phyloP scores from a whole-genome alignment of 495 filamentous ascomycete species.

The Penicillium angulare region DNA sequence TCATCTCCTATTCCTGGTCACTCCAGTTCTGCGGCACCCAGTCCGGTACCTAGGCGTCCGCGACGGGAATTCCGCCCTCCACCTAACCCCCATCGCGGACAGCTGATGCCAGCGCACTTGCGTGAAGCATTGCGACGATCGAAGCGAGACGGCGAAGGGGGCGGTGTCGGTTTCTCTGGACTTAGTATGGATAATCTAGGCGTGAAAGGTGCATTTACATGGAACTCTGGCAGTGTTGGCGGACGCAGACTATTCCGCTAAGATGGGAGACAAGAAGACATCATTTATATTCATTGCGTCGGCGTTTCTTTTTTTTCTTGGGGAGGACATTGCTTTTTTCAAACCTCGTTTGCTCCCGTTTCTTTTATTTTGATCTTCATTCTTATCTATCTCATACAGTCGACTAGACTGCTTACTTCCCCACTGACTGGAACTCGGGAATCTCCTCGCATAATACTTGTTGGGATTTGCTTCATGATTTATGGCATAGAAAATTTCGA shows the following conservation, averaged over 20 bases:
- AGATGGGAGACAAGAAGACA: too few species aligned
- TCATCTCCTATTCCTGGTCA: constrained; percentile 13
- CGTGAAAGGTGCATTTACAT: constrained; percentile 61
- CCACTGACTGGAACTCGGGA: neutral
- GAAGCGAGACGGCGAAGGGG: constrained; percentile 61
- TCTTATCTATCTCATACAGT: constrained; percentile 1
- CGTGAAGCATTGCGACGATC: constrained; percentile 75
- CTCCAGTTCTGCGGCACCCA: neutral
- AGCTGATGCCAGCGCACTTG: constrained; percentile 78
- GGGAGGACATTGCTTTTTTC: neutral
- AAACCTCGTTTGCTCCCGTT: neutral
- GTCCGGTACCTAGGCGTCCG: constrained; percentile 14
- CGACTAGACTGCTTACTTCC: neutral
- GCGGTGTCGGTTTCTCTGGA: constrained; percentile 70
- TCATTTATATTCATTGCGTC: constrained; percentile 12
- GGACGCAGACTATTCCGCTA: constrained; percentile 65
- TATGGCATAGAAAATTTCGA: neutral
- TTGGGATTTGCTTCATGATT: neutral
- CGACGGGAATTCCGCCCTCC: constrained; percentile 31
- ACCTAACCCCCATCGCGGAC: constrained; percentile 58
- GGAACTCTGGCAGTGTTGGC: constrained; percentile 45
- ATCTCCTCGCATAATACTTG: neutral
- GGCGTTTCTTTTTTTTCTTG: neutral
- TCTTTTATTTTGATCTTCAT: neutral
- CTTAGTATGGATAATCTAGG: constrained; percentile 67